Evolutionary conservation across 148 eudicot species (phyloP), one percentile per base, ranked within the genome.

Genomic region (Silene conica): DNA sequence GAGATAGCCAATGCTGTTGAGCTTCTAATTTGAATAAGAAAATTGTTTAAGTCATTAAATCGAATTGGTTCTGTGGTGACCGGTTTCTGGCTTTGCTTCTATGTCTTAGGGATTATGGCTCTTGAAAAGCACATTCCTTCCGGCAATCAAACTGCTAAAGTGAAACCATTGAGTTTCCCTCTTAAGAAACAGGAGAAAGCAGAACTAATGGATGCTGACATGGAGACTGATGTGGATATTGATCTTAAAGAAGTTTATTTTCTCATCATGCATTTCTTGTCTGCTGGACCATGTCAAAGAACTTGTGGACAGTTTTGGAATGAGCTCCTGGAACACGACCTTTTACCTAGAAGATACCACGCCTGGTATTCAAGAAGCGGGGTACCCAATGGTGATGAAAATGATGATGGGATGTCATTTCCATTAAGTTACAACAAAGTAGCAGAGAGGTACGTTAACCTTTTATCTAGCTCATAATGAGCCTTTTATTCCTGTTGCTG

Each of bases 221-320:
- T 71, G 76, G 92, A 87, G 79, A 85, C 86, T 72, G 89, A 89
- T 71, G 77, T 83, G 63, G 93, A 95, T 77, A 78, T 95, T 67
- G 99, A 95, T 82, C 85, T 84, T 73, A 80, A 87, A 74, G 99
- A 95, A 85, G 79, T 95, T 45, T 90, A 95, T 86, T 95, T 95
- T 76, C 86, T 95, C 65, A 90, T 95, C 52, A 95, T 95, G 99
- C 99, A 95, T 86, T 95, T 95, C 71, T 85, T 95, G 71, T 90
- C 99, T 50, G 83, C 87, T 77, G 99, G 99, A 68, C 99, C 99
- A 25, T 95, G 99, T 79, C 97, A 89, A 77, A 83, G 97, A 79
- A 90, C 99, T 64, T 92, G 83, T 85, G 99, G 97, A 73, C 99
- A 95, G 79, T 86, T 95, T 69, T 95, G 99, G 99, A 95, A 95